Evolutionary conservation across 805 yeast species (phyloP).

Genomic region (Sugiyamaella smithiae): DNA sequence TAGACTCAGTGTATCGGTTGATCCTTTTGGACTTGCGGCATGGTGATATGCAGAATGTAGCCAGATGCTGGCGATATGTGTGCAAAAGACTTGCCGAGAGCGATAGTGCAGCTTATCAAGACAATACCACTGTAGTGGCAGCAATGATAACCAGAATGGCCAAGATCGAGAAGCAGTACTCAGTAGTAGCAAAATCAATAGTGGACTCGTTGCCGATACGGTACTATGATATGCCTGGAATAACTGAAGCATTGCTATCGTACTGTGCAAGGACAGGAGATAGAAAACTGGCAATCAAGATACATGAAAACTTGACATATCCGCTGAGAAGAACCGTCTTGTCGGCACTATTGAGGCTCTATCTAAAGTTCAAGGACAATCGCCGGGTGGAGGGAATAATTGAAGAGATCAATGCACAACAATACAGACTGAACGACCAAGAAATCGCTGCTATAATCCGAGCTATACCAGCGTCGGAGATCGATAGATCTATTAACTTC

Average conservation of each 20-base stretch:
- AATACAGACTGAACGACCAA: background rate
- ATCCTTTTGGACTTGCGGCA: slow-evolving; percentile 13
- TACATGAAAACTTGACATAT: slow-evolving; percentile 12
- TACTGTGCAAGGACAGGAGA: slow-evolving; percentile 21
- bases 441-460: slow-evolving; percentile 19
- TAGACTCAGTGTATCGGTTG: slow-evolving; percentile 10
- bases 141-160: slow-evolving; percentile 21
- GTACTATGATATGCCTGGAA: slow-evolving; percentile 18
- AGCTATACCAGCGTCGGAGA: slow-evolving; percentile 8
- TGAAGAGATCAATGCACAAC: slow-evolving; percentile 18
- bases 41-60: slow-evolving; percentile 10
- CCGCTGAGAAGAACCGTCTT: slow-evolving; percentile 21
- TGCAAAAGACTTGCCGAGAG: slow-evolving; percentile 4
- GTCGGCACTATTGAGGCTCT: slow-evolving; percentile 20
- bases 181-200: slow-evolving; percentile 14
- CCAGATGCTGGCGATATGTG: slow-evolving; percentile 12
- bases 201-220: slow-evolving; percentile 16
- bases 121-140: slow-evolving; percentile 15
- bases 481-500: slow-evolving; percentile 13
- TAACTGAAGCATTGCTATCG: slow-evolving; percentile 25
- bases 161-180: slow-evolving; percentile 14
- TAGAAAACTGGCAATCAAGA: slow-evolving; percentile 16
- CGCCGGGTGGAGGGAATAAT: slow-evolving; percentile 23
- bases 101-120: background rate
- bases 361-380: slow-evolving; percentile 21